Percentiles rank a stretch among this genome's conserved stretches.
These are phyloP conservation scores for Garcia nutans DNA, from an alignment of 345 rosid genomes.

Conservation along the genomic window DNA sequence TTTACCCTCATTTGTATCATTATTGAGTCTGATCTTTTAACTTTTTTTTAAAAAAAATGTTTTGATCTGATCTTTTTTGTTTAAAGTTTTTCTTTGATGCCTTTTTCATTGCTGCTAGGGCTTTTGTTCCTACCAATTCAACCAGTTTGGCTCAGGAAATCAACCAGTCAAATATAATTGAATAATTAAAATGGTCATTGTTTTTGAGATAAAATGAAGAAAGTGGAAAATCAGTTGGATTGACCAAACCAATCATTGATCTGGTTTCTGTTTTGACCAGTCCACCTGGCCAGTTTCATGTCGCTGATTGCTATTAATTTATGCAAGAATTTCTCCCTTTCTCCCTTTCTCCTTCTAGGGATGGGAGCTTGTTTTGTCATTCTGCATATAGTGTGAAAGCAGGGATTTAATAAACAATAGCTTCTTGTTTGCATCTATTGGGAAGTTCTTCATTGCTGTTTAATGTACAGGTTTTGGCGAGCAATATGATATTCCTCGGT, in stretches of 20 bases:
- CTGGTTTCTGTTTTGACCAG: background rate
- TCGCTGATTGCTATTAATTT: background rate
- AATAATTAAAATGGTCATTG: background rate
- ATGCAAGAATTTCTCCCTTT: too few relatives aligned
- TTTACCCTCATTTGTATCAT: background rate
- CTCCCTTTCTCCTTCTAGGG: background rate
- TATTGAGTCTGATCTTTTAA: background rate
- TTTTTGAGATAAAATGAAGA: too few relatives aligned
- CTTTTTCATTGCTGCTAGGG: background rate
- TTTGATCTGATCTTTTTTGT: background rate
- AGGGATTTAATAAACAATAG: background rate
- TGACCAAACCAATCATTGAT: background rate
- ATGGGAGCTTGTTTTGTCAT: background rate
- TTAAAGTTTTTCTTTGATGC: background rate
- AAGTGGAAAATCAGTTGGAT: background rate
- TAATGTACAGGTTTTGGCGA: constrained; percentile 80
- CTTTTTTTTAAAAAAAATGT: background rate
- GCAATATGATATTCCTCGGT: constrained; percentile 99
- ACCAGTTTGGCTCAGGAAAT: too few relatives aligned
- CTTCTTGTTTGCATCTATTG: background rate
- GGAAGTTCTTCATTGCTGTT: background rate
- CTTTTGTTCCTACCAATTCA: background rate
- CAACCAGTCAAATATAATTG: too few relatives aligned
- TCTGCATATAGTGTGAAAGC: background rate
- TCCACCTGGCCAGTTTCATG: background rate